Conservation (phyloP, 495 filamentous ascomycete genomes). For the Clavariopsis aquatica region DNA sequence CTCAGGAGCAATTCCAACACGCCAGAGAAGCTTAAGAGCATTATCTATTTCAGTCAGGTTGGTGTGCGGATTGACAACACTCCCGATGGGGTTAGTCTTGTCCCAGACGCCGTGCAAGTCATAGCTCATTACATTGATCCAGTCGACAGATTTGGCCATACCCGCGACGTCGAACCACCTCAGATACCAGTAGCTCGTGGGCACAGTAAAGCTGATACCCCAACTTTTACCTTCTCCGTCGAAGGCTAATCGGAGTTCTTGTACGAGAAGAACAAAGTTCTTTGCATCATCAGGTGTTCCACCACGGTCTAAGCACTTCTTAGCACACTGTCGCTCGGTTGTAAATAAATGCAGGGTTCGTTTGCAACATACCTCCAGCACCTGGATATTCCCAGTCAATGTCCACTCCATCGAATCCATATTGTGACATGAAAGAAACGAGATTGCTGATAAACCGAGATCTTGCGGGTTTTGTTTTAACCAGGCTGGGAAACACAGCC, state of each 20-base stretch:
- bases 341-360: not conserved
- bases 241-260: slow-evolving; percentile 47
- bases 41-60: slow-evolving; percentile 49
- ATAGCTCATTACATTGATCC: slow-evolving; percentile 46
- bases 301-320: slow-evolving; percentile 42
- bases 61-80: slow-evolving; percentile 43
- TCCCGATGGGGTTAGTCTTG: slow-evolving; percentile 34
- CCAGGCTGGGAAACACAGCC: slow-evolving; percentile 3
- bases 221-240: slow-evolving; percentile 34
- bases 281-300: slow-evolving; percentile 46
- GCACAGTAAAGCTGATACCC: slow-evolving; percentile 48
- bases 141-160: slow-evolving; percentile 51
- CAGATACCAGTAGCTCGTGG: slow-evolving; percentile 49
- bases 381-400: slow-evolving; percentile 55
- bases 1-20: slow-evolving; percentile 40
- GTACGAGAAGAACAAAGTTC: slow-evolving; percentile 51
- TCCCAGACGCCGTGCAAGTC: slow-evolving; percentile 51
- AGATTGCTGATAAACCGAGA: slow-evolving; percentile 51
- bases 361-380: slow-evolving; percentile 23
- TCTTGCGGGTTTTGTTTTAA: slow-evolving; percentile 34
- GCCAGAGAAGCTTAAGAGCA: slow-evolving; percentile 48
- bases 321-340: not conserved
- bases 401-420: slow-evolving; percentile 59
- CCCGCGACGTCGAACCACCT: slow-evolving; percentile 41
- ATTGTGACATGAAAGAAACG: slow-evolving; percentile 48